These are phyloP conservation scores for Glaciozyma martinii DNA, from an alignment of 768 basidiomycete species.

Conservation along the genomic window DNA sequence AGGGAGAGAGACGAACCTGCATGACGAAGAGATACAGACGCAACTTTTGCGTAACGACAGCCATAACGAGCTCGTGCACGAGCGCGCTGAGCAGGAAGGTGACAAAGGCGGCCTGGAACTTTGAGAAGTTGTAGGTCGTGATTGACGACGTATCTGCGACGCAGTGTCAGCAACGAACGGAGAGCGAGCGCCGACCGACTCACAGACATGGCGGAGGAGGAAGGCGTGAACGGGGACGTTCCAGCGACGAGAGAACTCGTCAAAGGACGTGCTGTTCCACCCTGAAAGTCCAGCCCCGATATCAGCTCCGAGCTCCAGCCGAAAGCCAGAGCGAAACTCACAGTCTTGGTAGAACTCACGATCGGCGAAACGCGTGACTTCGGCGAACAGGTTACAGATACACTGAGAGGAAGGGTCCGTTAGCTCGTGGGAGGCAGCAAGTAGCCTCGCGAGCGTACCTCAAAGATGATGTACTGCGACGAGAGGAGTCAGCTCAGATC, in stretches of 20 bases:
- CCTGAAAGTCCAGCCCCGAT: constrained; percentile 36
- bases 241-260: constrained; percentile 97
- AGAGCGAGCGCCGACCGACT: neutral
- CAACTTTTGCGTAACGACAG: constrained; percentile 73
- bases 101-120: constrained; percentile 72
- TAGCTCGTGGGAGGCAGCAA: too few relatives aligned
- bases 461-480: constrained; percentile 41
- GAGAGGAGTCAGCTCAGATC: neutral
- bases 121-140: constrained; percentile 62
- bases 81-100: constrained; percentile 87
- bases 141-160: constrained; percentile 63
- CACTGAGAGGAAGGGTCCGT: constrained; percentile 41
- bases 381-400: constrained; percentile 92
- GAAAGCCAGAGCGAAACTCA: constrained; percentile 10
- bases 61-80: constrained; percentile 93
- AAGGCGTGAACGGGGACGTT: constrained; percentile 63
- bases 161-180: neutral
- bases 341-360: constrained; percentile 96
- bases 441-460: constrained; percentile 37
- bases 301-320: neutral
- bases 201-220: constrained; percentile 77
- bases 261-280: constrained; percentile 98
- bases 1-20: constrained; percentile 45
- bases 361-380: constrained; percentile 76
- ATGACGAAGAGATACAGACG: constrained; percentile 80